These are phyloP conservation scores for Trifolium fragiferum DNA, from an alignment of 306 rosid species.

Conservation along the genomic window DNA sequence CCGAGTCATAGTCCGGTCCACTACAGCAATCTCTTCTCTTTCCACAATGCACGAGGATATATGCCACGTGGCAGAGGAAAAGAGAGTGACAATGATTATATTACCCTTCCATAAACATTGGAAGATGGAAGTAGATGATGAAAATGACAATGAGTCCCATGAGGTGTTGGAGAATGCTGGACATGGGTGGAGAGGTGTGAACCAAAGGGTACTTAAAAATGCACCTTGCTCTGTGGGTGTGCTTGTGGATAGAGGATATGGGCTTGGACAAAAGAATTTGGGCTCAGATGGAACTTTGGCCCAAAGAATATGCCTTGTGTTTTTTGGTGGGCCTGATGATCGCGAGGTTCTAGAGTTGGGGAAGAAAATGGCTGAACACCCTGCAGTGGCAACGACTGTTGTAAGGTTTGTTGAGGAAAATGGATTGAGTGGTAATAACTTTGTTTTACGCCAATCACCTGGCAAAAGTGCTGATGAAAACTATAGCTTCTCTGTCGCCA, in stretches of 20 bases:
- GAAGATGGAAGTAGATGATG: constrained; percentile 40
- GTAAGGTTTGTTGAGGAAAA: constrained; percentile 54
- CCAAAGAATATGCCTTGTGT: constrained; percentile 58
- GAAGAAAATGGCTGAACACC: constrained; percentile 72
- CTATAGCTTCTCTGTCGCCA: constrained; percentile 62
- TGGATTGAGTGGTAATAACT: constrained; percentile 12
- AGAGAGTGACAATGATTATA: constrained; percentile 69
- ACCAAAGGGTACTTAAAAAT: constrained; percentile 66
- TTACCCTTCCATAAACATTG: constrained; percentile 76
- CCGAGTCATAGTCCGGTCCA: constrained; percentile 63
- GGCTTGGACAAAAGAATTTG: constrained; percentile 32
- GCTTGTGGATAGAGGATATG: constrained; percentile 77
- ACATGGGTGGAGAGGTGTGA: constrained; percentile 73
- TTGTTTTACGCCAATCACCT: constrained; percentile 45
- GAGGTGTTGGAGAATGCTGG: constrained; percentile 56
- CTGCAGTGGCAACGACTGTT: constrained; percentile 51
- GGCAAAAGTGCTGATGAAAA: constrained; percentile 40
- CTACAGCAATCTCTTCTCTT: constrained; percentile 70
- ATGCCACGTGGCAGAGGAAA: constrained; percentile 77
- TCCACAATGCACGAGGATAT: constrained; percentile 79
- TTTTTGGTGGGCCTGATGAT: constrained; percentile 92
- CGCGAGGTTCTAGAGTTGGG: constrained; percentile 72
- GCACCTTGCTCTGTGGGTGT: constrained; percentile 82
- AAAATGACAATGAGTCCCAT: constrained; percentile 3
- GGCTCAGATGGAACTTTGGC: constrained; percentile 11